These are phyloP conservation scores for Reticulomyxa filosa DNA, from an alignment of 78 protist species.

Conservation along the genomic window DNA sequence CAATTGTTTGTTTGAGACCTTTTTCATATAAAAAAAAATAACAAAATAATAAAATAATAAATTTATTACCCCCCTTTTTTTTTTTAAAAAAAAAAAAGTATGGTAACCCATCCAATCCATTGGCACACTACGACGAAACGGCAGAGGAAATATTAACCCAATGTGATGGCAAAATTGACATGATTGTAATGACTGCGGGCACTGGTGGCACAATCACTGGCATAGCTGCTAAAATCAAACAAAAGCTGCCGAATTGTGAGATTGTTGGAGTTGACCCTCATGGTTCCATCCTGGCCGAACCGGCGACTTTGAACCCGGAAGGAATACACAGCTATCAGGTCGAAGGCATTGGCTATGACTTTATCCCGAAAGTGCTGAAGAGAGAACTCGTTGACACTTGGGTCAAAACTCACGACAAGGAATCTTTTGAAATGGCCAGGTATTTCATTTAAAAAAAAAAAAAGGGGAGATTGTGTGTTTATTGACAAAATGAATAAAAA, in stretches of 20 bases:
- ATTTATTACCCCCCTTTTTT: background rate
- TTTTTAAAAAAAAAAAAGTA: conserved; percentile 10
- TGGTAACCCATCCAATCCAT: background rate
- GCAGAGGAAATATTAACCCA: conserved; percentile 61
- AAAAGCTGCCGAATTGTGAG: conserved; percentile 30
- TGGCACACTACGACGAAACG: conserved; percentile 68
- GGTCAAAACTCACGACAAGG: conserved; percentile 53
- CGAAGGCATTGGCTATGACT: conserved; percentile 88
- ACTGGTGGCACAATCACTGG: conserved; percentile 40
- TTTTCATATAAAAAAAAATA: background rate
- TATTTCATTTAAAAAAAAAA: conserved; percentile 46
- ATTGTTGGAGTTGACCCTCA: conserved; percentile 80
- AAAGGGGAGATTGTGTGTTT: background rate
- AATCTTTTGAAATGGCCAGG: conserved; percentile 56
- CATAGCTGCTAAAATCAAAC: conserved; percentile 56
- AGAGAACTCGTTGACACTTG: conserved; percentile 41
- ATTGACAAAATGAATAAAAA: background rate
- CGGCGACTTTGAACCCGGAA: conserved; percentile 32
- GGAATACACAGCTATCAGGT: conserved; percentile 21
- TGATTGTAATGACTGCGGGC: conserved; percentile 3
- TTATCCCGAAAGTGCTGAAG: conserved; percentile 52
- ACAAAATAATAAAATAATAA: background rate
- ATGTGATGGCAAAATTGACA: background rate
- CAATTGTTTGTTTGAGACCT: background rate
- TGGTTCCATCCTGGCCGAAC: conserved; percentile 73